Base-by-base conservation (phyloP, 257 asterid species). In the Solanum etuberosum region DNA sequence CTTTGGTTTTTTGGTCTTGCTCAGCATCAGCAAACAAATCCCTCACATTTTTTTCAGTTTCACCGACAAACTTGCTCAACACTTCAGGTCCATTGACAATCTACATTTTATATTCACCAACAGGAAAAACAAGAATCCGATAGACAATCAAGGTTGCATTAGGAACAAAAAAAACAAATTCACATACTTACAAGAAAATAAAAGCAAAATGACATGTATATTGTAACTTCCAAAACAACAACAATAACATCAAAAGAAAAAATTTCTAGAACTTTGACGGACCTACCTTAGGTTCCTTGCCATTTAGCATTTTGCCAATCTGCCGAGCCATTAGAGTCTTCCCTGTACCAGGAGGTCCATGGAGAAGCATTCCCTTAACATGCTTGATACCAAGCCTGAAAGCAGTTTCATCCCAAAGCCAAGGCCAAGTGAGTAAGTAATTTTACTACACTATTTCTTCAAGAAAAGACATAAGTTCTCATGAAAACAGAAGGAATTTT, bases 291-390 rank as follows among this genome's bases (percentile, higher is more conserved):
- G 99, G 99, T 88, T 97, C 99, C 92, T 96, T 97, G 85, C 99
- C 99, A 86, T 97, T 93, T 87, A 97, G 90, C 96, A 97, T 95
- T 89, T 96, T 97, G 74, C 99, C 99, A 89, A 97, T 97, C 93
- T 97, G 99, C 25, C 99, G 99, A 88, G 99, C 99, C 97, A 97
- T 96, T 84, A 97, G 92, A 78, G 99, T 97, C 94, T 97, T 97
- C 76, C 99, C 99, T 86, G 99, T 97, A 89, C 99, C 99, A 92
- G 99, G 99, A 88, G 99, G 99, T 88, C 99, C 99, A 90, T 76
- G 91, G 72, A 97, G 99, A 90, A 97, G 93, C 99, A 97, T 97
- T 91, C 99, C 99, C 88, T 97, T 97, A 68, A 97, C 99, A 91
- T 97, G 99, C 92, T 95, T 96, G 93, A 97, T 96, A 76, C 99